Conservation (phyloP, 805 yeast species). For the Sungouiella thailandica region DNA sequence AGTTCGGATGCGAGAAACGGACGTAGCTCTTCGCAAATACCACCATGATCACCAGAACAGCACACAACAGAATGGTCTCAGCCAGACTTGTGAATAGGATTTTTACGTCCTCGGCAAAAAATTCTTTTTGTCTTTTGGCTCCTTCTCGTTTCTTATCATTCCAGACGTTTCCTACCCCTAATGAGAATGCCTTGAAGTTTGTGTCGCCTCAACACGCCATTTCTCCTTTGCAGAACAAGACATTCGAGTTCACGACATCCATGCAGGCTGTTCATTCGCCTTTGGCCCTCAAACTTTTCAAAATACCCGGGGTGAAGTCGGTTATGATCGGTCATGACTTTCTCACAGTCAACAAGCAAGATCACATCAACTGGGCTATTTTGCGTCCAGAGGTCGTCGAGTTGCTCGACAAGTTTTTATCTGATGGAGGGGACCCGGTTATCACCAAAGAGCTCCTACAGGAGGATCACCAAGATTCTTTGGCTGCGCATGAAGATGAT, state of each 20-base stretch:
- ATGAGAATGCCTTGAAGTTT: conserved; percentile 70
- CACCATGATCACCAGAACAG: too few species aligned
- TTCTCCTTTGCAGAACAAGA: conserved; percentile 41
- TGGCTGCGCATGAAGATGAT: conserved; percentile 47
- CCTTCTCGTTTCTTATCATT: conserved; percentile 34
- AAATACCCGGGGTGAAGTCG: conserved; percentile 59
- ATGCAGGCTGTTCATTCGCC: conserved; percentile 60
- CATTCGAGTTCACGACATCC: conserved; percentile 49
- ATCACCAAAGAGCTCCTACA: conserved; percentile 37
- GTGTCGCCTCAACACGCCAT: conserved; percentile 44
- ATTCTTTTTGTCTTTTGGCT: too few species aligned
- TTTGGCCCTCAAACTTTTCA: conserved; percentile 56
- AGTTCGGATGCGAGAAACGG: too few species aligned
- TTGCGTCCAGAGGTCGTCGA: conserved; percentile 58
- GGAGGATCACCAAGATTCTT: conserved; percentile 35
- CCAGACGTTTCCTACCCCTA: conserved; percentile 60
- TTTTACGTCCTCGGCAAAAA: too few species aligned
- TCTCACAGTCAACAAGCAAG: conserved; percentile 65
- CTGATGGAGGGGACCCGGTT: conserved; percentile 34
- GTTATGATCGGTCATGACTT: conserved; percentile 73
- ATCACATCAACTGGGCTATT: conserved; percentile 54
- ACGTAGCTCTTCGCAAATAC: too few species aligned
- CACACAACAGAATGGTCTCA: too few species aligned
- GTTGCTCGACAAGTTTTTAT: conserved; percentile 46
- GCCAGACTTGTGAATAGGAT: too few species aligned